Conservation (phyloP, 164 flowering plant genomes). For the Litsea cubeba region DNA sequence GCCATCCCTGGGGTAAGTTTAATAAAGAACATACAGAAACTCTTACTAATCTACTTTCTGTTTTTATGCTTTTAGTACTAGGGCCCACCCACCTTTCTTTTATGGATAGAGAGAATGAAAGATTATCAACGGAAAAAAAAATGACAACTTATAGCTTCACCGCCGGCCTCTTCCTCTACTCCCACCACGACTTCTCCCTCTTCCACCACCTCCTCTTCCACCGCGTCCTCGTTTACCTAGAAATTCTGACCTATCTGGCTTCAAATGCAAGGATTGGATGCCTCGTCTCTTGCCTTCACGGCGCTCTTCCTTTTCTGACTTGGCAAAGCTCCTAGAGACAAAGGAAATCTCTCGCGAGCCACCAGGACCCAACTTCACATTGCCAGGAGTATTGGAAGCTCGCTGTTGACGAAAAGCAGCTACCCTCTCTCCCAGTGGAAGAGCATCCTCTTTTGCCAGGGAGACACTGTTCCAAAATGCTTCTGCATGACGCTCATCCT, state of each 20-base stretch:
- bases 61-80: no score
- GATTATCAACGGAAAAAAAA: no score
- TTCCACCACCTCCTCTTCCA: conserved; percentile 24
- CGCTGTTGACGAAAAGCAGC: conserved; percentile 39
- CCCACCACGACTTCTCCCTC: conserved; percentile 31
- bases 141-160: no score
- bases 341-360: conserved; percentile 93
- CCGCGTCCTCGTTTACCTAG: conserved; percentile 36
- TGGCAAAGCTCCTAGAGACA: conserved; percentile 48
- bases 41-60: no score
- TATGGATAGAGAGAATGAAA: no score
- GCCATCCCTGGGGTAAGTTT: no score
- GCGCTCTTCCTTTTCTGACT: conserved; percentile 47
- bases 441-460: conserved; percentile 70
- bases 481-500: conserved; percentile 88
- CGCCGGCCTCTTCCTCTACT: conserved; percentile 22
- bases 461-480: conserved; percentile 59
- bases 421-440: conserved; percentile 77
- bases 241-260: conserved; percentile 41
- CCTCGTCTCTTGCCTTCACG: conserved; percentile 61
- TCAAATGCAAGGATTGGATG: conserved; percentile 63
- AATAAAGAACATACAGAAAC: no score
- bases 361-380: conserved; percentile 70
- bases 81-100: no score
- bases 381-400: conserved; percentile 17